Evolutionary conservation across 208 protist genomes (phyloP).

Genomic region (Leishmania aethiopica): DNA sequence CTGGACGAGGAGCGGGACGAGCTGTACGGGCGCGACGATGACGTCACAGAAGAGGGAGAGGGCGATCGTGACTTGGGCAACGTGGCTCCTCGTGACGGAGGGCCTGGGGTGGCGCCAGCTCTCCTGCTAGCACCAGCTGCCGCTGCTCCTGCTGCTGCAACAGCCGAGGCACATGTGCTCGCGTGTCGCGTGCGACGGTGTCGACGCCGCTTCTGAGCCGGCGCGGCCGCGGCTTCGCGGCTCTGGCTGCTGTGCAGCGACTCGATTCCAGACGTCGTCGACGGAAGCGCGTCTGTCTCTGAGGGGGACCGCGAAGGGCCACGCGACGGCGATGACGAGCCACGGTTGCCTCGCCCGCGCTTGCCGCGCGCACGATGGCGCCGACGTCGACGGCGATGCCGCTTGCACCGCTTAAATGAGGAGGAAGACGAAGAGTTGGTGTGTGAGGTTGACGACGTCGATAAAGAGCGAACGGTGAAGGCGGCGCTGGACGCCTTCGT

Average conservation of each 20-base stretch:
- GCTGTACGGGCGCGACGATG: background rate
- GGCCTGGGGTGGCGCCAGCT: background rate
- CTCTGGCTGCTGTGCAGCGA: conserved; percentile 6
- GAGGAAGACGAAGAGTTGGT: background rate
- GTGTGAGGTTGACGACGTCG: background rate
- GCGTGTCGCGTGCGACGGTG: background rate
- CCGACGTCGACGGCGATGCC: conserved; percentile 2
- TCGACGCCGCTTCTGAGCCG: background rate
- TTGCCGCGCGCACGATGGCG: background rate
- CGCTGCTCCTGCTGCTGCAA: background rate
- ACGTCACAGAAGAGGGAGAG: background rate
- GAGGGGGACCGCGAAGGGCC: background rate
- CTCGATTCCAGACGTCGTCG: background rate
- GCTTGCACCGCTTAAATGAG: background rate
- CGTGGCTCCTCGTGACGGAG: background rate
- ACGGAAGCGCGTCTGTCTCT: background rate
- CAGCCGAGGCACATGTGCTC: background rate
- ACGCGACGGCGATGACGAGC: conserved; percentile 2
- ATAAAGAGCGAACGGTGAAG: no score
- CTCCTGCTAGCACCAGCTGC: background rate
- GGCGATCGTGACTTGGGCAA: background rate
- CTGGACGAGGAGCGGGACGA: conserved; percentile 14
- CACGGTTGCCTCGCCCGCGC: background rate
- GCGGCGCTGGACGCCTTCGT: background rate
- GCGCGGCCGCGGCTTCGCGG: background rate